These are phyloP conservation scores for Ceratocystiopsis minuta DNA, from an alignment of 2,329 filamentous ascomycete species.

Conservation along the genomic window DNA sequence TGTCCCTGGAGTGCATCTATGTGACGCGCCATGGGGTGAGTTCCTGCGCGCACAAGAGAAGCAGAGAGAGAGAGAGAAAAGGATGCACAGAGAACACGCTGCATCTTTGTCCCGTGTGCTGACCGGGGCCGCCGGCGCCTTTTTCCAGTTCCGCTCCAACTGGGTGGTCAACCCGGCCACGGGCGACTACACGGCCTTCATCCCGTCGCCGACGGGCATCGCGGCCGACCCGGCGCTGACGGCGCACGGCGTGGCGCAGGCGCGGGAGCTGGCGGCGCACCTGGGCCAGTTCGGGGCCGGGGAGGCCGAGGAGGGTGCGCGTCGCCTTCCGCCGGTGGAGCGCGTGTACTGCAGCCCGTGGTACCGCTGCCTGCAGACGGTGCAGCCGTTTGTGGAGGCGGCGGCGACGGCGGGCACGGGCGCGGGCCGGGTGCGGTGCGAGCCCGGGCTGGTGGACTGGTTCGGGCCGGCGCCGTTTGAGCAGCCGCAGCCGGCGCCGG, in stretches of 20 bases:
- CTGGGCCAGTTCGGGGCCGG: conserved; percentile 19
- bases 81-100: no score
- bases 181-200: conserved; percentile 55
- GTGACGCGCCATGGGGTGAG: conserved; percentile 58
- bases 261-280: conserved; percentile 54
- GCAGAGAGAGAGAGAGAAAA: no score
- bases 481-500: conserved; percentile 59
- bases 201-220: conserved; percentile 73
- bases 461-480: conserved; percentile 74
- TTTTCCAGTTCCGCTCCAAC: conserved; percentile 55
- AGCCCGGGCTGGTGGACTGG: conserved; percentile 61
- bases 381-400: conserved; percentile 43
- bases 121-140: no score
- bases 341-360: conserved; percentile 71
- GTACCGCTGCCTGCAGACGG: conserved; percentile 75
- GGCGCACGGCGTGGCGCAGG: conserved; percentile 70
- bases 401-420: background rate
- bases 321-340: conserved; percentile 47
- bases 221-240: conserved; percentile 76
- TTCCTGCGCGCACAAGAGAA: no score
- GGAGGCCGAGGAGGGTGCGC: background rate
- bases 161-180: conserved; percentile 73
- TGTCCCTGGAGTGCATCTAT: conserved; percentile 56
- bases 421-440: conserved; percentile 25
- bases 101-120: no score